A percentile compares a stretch with the other conserved stretches of the same genome.
phyloP scores from a whole-genome alignment of 441 rosid genomes.

The Pelargonium cotyledonis region DNA sequence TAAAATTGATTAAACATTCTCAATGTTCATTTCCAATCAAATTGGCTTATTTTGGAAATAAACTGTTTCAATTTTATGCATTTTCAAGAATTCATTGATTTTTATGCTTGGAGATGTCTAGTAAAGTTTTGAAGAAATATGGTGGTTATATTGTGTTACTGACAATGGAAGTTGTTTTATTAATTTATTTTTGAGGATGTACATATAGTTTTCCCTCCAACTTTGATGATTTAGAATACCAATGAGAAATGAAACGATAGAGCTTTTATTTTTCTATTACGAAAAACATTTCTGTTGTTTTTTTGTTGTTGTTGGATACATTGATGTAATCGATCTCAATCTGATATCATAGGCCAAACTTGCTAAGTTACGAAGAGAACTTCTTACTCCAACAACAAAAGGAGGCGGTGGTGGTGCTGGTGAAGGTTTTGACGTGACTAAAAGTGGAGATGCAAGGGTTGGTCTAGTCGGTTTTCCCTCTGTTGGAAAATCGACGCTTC shows the following conservation, averaged over 20 bases:
- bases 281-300: not conserved
- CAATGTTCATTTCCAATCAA: no score
- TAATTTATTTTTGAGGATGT: no score
- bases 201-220: no score
- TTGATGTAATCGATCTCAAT: constrained; percentile 4
- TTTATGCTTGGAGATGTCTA: no score
- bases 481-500: constrained; percentile 91
- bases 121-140: no score
- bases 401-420: constrained; percentile 79
- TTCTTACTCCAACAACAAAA: constrained; percentile 80
- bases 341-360: constrained; percentile 63
- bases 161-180: no score
- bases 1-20: no score
- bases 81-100: no score
- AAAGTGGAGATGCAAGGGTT: constrained; percentile 95
- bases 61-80: no score
- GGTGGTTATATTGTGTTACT: no score
- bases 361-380: constrained; percentile 88
- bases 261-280: not conserved
- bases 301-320: constrained; percentile 3
- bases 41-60: no score
- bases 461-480: constrained; percentile 96
- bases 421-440: constrained; percentile 95
- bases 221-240: no score
- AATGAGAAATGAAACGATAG: not conserved